Evolutionary conservation across 2,329 filamentous ascomycete species (phyloP).

Genomic region (Aspergillus versicolor): DNA sequence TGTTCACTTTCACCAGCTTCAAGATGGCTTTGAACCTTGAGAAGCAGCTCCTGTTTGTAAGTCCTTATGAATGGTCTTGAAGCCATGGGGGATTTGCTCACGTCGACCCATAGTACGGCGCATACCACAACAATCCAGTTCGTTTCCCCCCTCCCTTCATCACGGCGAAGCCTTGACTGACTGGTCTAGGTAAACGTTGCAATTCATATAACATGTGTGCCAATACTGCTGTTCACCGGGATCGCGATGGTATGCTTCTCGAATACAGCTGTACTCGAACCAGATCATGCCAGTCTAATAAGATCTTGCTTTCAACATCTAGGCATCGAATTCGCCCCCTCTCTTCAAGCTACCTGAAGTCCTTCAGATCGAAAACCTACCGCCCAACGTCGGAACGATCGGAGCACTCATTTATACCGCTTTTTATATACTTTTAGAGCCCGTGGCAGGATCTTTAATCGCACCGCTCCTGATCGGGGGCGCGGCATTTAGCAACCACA

Average conservation of each 20-base stretch:
- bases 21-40: conserved; percentile 59
- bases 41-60: conserved; percentile 66
- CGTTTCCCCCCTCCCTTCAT: conserved; percentile 16
- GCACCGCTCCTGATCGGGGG: conserved; percentile 73
- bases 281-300: background rate
- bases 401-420: conserved; percentile 64
- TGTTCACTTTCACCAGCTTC: background rate
- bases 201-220: conserved; percentile 66
- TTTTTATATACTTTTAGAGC: conserved; percentile 89
- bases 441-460: conserved; percentile 79
- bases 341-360: conserved; percentile 55
- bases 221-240: conserved; percentile 58
- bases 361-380: conserved; percentile 57
- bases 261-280: background rate
- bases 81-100: conserved; percentile 1
- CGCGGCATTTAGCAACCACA: conserved; percentile 73
- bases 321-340: conserved; percentile 58
- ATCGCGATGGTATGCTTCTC: conserved; percentile 55
- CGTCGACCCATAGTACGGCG: conserved; percentile 55
- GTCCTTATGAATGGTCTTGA: conserved; percentile 25
- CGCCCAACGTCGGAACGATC: conserved; percentile 60
- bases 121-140: conserved; percentile 66
- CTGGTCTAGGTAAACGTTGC: conserved; percentile 58
- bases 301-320: conserved; percentile 1
- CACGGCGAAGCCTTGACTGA: conserved; percentile 21